Evolutionary conservation across 306 rosid species (phyloP).

Genomic region (Alnus rubra): DNA sequence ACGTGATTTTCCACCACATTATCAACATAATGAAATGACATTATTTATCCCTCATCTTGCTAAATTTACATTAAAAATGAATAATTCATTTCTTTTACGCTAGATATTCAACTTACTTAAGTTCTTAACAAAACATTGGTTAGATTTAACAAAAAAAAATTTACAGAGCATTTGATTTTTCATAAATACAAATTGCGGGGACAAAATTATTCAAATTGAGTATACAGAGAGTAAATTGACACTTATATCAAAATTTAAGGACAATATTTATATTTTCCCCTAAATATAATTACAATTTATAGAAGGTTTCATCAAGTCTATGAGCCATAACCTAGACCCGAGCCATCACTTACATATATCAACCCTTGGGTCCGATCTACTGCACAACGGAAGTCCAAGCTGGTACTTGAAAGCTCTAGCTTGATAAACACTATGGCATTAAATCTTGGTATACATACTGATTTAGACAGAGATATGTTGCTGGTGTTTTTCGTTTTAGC

Average conservation of each 20-base stretch:
- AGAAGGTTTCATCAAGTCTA: not conserved
- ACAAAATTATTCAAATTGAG: not conserved
- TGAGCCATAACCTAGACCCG: not conserved
- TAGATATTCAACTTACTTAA: no score
- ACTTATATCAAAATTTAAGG: no score
- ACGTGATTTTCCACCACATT: no score
- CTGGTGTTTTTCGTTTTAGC: not conserved
- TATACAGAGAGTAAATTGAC: not conserved
- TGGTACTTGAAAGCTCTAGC: not conserved
- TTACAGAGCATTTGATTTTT: no score
- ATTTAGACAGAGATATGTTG: not conserved
- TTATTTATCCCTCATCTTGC: no score
- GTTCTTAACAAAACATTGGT: no score
- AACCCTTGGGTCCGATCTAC: not conserved
- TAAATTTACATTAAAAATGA: no score
- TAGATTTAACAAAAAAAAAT: no score
- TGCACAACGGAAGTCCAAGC: not conserved
- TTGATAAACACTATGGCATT: not conserved
- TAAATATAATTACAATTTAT: not conserved
- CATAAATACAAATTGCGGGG: not conserved
- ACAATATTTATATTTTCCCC: not conserved
- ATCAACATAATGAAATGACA: no score
- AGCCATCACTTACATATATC: slow-evolving; percentile 14
- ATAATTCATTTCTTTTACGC: no score
- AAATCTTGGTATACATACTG: not conserved